phyloP scores from a whole-genome alignment of 129 eudicot genomes.

The Rutidosis leptorrhynchoides region DNA sequence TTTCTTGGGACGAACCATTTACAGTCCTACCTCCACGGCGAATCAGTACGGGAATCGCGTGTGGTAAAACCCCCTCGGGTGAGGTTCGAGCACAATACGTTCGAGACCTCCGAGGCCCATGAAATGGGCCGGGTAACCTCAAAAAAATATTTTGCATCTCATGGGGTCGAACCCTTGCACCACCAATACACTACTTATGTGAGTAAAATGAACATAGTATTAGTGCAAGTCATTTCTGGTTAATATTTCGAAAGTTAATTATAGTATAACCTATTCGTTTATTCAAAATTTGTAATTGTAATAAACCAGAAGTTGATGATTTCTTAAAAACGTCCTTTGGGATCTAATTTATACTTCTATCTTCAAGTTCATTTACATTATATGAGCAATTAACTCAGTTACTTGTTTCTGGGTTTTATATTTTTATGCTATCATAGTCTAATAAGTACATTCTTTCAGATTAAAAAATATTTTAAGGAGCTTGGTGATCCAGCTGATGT shows the following conservation, averaged over 20 bases:
- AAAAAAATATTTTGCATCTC: too few species aligned
- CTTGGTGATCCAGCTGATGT: conserved; percentile 89
- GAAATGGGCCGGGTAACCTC: too few species aligned
- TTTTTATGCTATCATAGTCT: background rate
- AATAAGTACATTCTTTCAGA: conserved; percentile 37
- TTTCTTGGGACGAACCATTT: too few species aligned
- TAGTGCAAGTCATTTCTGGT: background rate
- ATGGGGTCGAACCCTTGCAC: too few species aligned
- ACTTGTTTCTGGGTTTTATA: background rate
- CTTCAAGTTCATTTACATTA: background rate
- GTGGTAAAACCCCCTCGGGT: too few species aligned
- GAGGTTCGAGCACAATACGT: too few species aligned
- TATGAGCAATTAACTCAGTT: background rate
- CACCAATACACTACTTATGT: too few species aligned
- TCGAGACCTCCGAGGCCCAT: too few species aligned
- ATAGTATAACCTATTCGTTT: background rate
- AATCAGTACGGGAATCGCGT: too few species aligned
- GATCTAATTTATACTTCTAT: background rate
- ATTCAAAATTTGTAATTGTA: background rate
- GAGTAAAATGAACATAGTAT: background rate
- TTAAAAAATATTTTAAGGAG: conserved; percentile 77
- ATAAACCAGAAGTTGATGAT: background rate
- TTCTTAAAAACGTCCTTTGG: background rate
- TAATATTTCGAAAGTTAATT: background rate
- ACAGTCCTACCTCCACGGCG: too few species aligned